These are phyloP conservation scores for Boletus sp. DNA, from an alignment of 768 basidiomycete species.

Conservation along the genomic window DNA sequence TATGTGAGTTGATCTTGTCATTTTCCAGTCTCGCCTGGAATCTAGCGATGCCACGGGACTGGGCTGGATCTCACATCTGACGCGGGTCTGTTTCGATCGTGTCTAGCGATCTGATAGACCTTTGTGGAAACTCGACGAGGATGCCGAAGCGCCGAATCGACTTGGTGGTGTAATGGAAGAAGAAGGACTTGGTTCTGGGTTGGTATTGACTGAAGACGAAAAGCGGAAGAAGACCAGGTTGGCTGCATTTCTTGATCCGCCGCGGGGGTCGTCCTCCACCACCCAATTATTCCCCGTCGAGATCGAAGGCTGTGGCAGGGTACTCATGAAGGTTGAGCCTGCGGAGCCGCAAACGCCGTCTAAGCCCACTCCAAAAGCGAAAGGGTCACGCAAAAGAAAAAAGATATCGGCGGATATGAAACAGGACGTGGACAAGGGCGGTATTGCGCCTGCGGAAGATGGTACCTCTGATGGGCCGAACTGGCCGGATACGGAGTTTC, in stretches of 20 bases:
- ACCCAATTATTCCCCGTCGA: constrained; percentile 55
- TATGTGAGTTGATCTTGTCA: constrained; percentile 49
- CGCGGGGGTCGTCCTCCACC: constrained; percentile 34
- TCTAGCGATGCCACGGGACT: neutral
- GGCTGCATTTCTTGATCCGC: constrained; percentile 57
- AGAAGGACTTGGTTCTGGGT: constrained; percentile 5
- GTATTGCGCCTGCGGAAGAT: constrained; percentile 25
- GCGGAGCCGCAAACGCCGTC: constrained; percentile 32
- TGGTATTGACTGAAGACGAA: constrained; percentile 50
- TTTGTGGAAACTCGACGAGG: constrained; percentile 19
- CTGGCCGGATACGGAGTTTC: constrained; percentile 78
- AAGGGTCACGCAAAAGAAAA: constrained; percentile 50
- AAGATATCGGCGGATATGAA: constrained; percentile 30
- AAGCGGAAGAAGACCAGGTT: constrained; percentile 64
- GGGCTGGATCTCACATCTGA: constrained; percentile 15
- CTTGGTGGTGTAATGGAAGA: constrained; percentile 11
- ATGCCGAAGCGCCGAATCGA: constrained; percentile 13
- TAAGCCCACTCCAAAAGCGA: constrained; percentile 38
- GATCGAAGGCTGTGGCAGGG: constrained; percentile 65
- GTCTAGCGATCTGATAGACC: constrained; percentile 24
- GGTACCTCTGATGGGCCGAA: constrained; percentile 51
- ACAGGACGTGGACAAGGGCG: constrained; percentile 12
- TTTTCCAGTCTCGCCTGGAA: neutral
- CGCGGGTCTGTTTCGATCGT: neutral
- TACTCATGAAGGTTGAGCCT: constrained; percentile 56